Percentiles rank a stretch among this genome's conserved stretches.
phyloP scores from a whole-genome alignment of 1,284 basidiomycete species.

The Phellopilus nigrolimitatus region DNA sequence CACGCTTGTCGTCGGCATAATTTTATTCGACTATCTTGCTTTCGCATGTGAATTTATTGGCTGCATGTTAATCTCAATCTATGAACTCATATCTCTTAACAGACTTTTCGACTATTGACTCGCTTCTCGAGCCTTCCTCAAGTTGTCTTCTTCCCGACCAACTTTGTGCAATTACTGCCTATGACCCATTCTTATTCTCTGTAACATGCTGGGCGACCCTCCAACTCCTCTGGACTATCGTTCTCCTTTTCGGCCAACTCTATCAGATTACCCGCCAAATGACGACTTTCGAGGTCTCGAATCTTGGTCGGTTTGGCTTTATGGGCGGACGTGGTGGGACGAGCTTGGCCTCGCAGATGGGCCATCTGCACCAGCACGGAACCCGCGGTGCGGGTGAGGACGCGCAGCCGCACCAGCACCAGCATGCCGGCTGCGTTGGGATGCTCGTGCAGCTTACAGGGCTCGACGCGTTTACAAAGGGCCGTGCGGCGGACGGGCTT shows the following conservation, averaged over 20 bases:
- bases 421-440: constrained; percentile 28
- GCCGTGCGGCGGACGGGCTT: constrained; percentile 44
- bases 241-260: constrained; percentile 81
- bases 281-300: constrained; percentile 95
- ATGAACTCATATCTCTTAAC: constrained; percentile 17
- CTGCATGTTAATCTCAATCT: constrained; percentile 3
- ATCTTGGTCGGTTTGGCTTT: constrained; percentile 91
- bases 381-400: constrained; percentile 25
- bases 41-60: constrained; percentile 63
- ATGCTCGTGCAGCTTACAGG: constrained; percentile 51
- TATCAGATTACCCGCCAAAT: constrained; percentile 94
- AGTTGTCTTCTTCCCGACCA: constrained; percentile 66
- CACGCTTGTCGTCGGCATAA: constrained; percentile 78
- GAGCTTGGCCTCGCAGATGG: constrained; percentile 63
- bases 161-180: constrained; percentile 65
- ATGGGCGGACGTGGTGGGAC: constrained; percentile 92
- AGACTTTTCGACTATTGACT: constrained; percentile 48
- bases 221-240: constrained; percentile 89
- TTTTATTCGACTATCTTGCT: constrained; percentile 77
- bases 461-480: constrained; percentile 60
- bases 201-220: constrained; percentile 83
- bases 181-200: constrained; percentile 82
- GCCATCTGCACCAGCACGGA: constrained; percentile 46
- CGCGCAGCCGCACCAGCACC: constrained; percentile 26
- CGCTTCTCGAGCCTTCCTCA: constrained; percentile 42